Percentiles rank a stretch among this genome's conserved stretches.
Evolutionary conservation across 2,329 filamentous ascomycete genomes (phyloP).

Genomic region (Byssoonygena ceratinophila): DNA sequence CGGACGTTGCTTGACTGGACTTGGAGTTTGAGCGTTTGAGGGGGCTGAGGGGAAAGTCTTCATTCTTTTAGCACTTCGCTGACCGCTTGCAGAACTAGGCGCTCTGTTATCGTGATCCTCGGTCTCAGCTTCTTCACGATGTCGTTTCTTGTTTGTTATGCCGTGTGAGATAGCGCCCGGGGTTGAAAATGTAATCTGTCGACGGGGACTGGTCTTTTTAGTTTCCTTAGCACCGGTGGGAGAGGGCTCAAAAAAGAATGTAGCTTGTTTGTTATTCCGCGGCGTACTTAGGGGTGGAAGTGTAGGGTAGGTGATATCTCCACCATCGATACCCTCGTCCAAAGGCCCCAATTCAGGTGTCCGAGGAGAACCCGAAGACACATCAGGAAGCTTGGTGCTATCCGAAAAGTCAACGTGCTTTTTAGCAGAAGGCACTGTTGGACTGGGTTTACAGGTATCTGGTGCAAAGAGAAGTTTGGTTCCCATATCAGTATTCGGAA

Average conservation of each 20-base stretch:
- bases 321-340: constrained; percentile 16
- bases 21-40: constrained; percentile 22
- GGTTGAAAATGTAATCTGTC: constrained; percentile 21
- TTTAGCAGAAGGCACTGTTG: constrained; percentile 59
- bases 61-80: constrained; percentile 29
- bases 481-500: constrained; percentile 12
- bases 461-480: constrained; percentile 21
- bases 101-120: constrained; percentile 28
- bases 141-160: constrained; percentile 33
- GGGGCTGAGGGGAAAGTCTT: constrained; percentile 23
- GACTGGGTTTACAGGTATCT: constrained; percentile 27
- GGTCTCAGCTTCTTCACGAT: constrained; percentile 27
- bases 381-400: constrained; percentile 46
- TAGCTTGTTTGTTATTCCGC: constrained; percentile 17
- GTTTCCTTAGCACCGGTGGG: constrained; percentile 36
- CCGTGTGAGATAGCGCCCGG: constrained; percentile 32
- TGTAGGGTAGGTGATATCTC: constrained; percentile 28
- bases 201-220: constrained; percentile 21
- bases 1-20: constrained; percentile 26
- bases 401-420: constrained; percentile 77
- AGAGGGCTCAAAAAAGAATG: constrained; percentile 17
- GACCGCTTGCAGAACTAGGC: constrained; percentile 21
- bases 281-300: constrained; percentile 32
- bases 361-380: constrained; percentile 35
- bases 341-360: constrained; percentile 16